Base-by-base conservation (phyloP, 2,329 filamentous ascomycete species). In the Domatiomyces catenatus region DNA sequence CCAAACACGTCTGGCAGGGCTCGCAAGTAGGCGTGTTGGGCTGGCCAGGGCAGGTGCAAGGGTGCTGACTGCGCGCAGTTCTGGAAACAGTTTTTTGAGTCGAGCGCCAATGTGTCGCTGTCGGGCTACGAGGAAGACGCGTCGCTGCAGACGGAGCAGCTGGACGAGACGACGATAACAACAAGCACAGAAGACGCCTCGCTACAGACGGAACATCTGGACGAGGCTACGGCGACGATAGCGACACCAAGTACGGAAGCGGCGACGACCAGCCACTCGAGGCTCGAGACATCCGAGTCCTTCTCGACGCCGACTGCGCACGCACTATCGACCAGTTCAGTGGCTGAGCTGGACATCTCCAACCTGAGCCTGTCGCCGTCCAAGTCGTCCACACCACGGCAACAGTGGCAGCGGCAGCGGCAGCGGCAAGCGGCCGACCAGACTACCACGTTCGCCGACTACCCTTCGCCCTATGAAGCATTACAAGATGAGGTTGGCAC, bases 81-180 rank as follows among this genome's bases (percentile, higher is more conserved):
- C 69, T 98, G 92, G 92, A 98, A 98, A 69, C 89, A 96, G 72
- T 98, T 98, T 73, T 98, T 98, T 68, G 92, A 98, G 70, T 88
- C 92, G 36, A 94, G 89, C 46, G 92, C 92, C 64, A 96, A 98
- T 62, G 90, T 98, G 22, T 94, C 90, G 8, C 77, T 98, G 8
- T 94, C 88, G 0, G 88, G 89, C 24, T 95, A 98, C 66, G 90
- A 94, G 64, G 89, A 94, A 63, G 75, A 81, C 19, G 79, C 79
- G 12, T 65, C 66, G 5, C 70, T 18, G 45, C 19, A 47, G 20
- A 12, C 45, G 17, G 20, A 47, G 17, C 45, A 26, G 17, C 8
- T 18, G 17, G 45, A 47, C 19, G 45, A 47, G 20, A 72, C 22
- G 81, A 84, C n/a, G 79, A 75, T 62, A 51, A 71, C 66, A 46